Evolutionary conservation across 805 yeast species (phyloP).

Genomic region (Wickerhamomyces chaumierensis): DNA sequence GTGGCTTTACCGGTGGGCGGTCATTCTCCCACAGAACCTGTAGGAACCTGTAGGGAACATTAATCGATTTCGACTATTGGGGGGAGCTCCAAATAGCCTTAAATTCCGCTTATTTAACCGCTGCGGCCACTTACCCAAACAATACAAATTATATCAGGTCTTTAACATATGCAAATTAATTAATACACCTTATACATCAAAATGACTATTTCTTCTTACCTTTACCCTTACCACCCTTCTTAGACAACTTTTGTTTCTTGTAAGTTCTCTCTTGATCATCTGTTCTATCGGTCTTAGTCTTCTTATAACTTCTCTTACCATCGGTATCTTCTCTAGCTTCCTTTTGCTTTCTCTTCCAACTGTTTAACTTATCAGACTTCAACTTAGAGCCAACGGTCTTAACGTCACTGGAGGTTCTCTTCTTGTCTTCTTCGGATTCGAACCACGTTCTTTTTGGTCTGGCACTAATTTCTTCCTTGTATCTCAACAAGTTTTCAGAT

Average conservation of each 20-base stretch:
- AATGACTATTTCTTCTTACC: neutral
- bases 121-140: too few species aligned
- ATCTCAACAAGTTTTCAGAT: constrained; percentile 75
- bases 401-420: constrained; percentile 23
- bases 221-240: constrained; percentile 4
- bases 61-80: too few species aligned
- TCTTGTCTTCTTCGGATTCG: constrained; percentile 40
- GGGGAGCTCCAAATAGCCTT: too few species aligned
- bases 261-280: constrained; percentile 32
- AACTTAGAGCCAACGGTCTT: constrained; percentile 25
- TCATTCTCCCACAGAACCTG: too few species aligned
- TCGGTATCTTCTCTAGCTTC: constrained; percentile 49
- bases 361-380: constrained; percentile 44
- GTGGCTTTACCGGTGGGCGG: too few species aligned
- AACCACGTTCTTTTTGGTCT: constrained; percentile 98
- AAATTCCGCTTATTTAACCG: too few species aligned
- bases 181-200: neutral
- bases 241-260: constrained; percentile 15
- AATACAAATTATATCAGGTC: too few species aligned
- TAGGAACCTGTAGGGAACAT: too few species aligned
- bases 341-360: constrained; percentile 60
- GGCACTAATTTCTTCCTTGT: constrained; percentile 70
- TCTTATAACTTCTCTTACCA: constrained; percentile 50
- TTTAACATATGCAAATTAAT: neutral
- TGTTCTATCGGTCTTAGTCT: constrained; percentile 65